A percentile compares a stretch with the other conserved stretches of the same genome.
Conservation (phyloP, 352 stramenopile genomes). For the Elongisporangium anandrum region DNA sequence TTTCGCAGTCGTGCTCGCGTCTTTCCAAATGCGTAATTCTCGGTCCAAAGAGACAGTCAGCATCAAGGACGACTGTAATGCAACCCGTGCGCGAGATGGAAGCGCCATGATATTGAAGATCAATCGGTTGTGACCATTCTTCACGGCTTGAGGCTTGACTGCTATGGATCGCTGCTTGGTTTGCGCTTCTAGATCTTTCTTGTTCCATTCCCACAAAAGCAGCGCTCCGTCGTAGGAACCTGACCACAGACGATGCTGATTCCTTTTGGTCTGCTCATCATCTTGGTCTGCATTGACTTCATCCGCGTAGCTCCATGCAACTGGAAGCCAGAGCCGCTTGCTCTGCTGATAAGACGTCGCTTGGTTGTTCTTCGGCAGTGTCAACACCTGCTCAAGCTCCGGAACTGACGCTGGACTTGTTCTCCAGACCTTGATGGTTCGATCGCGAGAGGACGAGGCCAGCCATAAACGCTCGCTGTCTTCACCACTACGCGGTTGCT, state of each 20-base stretch:
- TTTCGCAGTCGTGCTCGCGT: slow-evolving; percentile 3
- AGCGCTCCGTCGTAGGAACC: slow-evolving; percentile 69
- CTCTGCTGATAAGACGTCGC: slow-evolving; percentile 55
- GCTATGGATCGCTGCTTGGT: slow-evolving; percentile 6
- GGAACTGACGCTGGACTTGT: slow-evolving; percentile 4
- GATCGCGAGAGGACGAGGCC: slow-evolving; percentile 64
- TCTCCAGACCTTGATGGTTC: slow-evolving; percentile 64
- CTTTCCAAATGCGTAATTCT: slow-evolving; percentile 59
- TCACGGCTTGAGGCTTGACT: slow-evolving; percentile 45
- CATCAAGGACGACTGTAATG: slow-evolving; percentile 19
- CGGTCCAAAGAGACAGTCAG: slow-evolving; percentile 63
- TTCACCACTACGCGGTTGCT: slow-evolving; percentile 1
- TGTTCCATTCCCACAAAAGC: slow-evolving; percentile 53
- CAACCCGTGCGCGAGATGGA: neutral
- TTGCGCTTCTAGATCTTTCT: slow-evolving; percentile 1
- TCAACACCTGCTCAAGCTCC: slow-evolving; percentile 22
- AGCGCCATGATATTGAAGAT: slow-evolving; percentile 60
- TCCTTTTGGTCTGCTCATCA: neutral
- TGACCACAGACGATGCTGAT: slow-evolving; percentile 48
- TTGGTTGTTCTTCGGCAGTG: slow-evolving; percentile 62
- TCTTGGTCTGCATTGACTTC: neutral
- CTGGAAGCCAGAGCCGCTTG: slow-evolving; percentile 66
- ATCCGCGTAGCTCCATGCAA: slow-evolving; percentile 41
- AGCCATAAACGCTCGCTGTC: slow-evolving; percentile 20
- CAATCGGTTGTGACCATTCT: slow-evolving; percentile 58